Evolutionary conservation across 768 basidiomycete genomes (phyloP), one percentile per base, ranked within the genome.

Genomic region (Auricularia sp.): DNA sequence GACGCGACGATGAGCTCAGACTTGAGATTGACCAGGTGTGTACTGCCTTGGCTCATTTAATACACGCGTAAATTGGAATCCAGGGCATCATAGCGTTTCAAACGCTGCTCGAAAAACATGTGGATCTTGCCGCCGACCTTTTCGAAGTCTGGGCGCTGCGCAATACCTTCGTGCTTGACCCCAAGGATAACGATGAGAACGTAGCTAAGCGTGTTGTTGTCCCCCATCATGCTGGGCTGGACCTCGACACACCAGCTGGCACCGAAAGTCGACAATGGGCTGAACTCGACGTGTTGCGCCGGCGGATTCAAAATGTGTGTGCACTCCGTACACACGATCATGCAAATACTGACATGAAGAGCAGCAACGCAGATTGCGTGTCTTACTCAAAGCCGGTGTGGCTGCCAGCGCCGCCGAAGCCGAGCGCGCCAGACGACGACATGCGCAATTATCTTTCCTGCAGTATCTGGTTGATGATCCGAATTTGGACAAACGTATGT

Each of bases 41-140:
- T 35, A 61, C 8, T 3, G 16, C 18, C 62, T 62, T 33, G 42
- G 21, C 1, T 42, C 2, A 21, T 7, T 29, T 6, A 16, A 34
- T 33, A 44, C 3, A 59, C 65, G 62, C 34, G 45, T 45, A 66
- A 82, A 80, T 70, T 85, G 79, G 11, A 83, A 80, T 89, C 24
- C 85, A 92, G 75, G 93, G 92, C 2, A 76, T 94, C 1, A 88
- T 92, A 62, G 82, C 90, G 29, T 92, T 96, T 68, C 91, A 95
- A 73, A 94, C 94, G 0, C 80, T 95, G 54, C 80, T 97, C 14
- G 91, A 94, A 71, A 85, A 85, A 64, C 93, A 94, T 69, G 87
- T 90, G 54, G 94, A 97, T 71, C 82, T 92, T 56, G 94, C 93
- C 0, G 92, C 95, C 66, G 94, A 97, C 73, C 90, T 88, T 71